These are phyloP conservation scores for Kodamaea kaohsiungensis DNA, from an alignment of 805 yeast genomes.

Conservation along the genomic window DNA sequence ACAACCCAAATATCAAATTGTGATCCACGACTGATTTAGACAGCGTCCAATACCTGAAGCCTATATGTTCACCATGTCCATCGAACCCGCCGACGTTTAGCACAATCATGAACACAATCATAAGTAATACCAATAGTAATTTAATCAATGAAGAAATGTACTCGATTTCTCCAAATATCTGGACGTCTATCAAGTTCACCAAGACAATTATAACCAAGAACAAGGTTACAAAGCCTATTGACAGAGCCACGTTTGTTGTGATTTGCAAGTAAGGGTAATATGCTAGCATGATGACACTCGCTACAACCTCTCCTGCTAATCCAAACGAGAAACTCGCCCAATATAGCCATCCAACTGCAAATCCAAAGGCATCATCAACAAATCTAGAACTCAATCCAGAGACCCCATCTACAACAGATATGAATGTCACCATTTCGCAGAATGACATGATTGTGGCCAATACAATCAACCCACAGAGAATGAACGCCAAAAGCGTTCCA, in stretches of 20 bases:
- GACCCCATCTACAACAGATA: constrained; percentile 78
- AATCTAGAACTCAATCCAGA: constrained; percentile 73
- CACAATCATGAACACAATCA: constrained; percentile 65
- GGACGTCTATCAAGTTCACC: constrained; percentile 66
- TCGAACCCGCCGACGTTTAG: constrained; percentile 58
- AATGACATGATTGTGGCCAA: constrained; percentile 69
- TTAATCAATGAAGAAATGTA: constrained; percentile 62
- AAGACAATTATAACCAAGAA: constrained; percentile 47
- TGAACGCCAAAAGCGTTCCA: constrained; percentile 69
- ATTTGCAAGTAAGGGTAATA: constrained; percentile 61
- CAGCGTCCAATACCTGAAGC: constrained; percentile 69
- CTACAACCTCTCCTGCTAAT: constrained; percentile 78
- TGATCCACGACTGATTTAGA: constrained; percentile 49
- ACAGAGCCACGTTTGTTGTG: constrained; percentile 45
- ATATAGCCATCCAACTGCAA: constrained; percentile 71
- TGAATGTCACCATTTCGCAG: constrained; percentile 79
- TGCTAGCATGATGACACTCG: constrained; percentile 73
- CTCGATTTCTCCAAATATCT: constrained; percentile 74
- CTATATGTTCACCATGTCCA: constrained; percentile 37
- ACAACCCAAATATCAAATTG: constrained; percentile 63
- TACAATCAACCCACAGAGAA: constrained; percentile 64
- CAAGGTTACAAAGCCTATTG: constrained; percentile 66
- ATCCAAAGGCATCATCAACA: constrained; percentile 77
- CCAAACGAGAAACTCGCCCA: constrained; percentile 73
- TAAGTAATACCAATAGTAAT: constrained; percentile 49